phyloP scores from a whole-genome alignment of 2,329 filamentous ascomycete species.

The Daldinia sp. region DNA sequence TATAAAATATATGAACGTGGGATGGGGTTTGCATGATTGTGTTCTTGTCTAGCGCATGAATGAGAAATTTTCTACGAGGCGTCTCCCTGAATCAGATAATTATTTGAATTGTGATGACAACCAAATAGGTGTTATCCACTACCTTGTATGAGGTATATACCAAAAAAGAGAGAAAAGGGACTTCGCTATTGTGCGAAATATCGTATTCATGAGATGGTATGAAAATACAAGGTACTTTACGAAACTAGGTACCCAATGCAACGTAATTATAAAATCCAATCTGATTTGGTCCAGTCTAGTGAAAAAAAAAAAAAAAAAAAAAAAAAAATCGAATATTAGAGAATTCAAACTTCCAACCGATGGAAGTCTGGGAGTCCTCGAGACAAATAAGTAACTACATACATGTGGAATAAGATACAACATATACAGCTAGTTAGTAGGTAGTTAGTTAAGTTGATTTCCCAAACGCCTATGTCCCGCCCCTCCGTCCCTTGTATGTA shows the following conservation, averaged over 20 bases:
- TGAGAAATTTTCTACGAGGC: slow-evolving; percentile 15
- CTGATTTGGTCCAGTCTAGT: not conserved
- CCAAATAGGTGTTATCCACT: not conserved
- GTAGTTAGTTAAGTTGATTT: not conserved
- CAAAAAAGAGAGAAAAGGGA: not conserved
- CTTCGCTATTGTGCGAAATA: not conserved
- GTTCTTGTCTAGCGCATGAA: slow-evolving; percentile 18
- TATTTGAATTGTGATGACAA: slow-evolving; percentile 1
- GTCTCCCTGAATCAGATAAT: not conserved
- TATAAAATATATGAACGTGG: slow-evolving; percentile 40
- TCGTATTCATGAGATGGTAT: not conserved
- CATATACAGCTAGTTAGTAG: slow-evolving; percentile 7
- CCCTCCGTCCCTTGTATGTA: slow-evolving; percentile 4
- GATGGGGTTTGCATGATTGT: slow-evolving; percentile 11
- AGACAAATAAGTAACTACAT: not conserved
- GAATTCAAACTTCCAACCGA: not conserved
- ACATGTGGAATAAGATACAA: slow-evolving; percentile 1
- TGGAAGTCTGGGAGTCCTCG: not conserved
- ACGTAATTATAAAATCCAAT: not conserved
- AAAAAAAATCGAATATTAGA: not conserved
- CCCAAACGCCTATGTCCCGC: slow-evolving; percentile 1
- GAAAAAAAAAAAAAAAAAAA: not conserved
- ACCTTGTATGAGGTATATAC: slow-evolving; percentile 1
- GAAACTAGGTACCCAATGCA: not conserved
- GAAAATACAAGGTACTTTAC: not conserved